These are phyloP conservation scores for Xylaria acuta DNA, from an alignment of 495 filamentous ascomycete genomes.

Conservation along the genomic window DNA sequence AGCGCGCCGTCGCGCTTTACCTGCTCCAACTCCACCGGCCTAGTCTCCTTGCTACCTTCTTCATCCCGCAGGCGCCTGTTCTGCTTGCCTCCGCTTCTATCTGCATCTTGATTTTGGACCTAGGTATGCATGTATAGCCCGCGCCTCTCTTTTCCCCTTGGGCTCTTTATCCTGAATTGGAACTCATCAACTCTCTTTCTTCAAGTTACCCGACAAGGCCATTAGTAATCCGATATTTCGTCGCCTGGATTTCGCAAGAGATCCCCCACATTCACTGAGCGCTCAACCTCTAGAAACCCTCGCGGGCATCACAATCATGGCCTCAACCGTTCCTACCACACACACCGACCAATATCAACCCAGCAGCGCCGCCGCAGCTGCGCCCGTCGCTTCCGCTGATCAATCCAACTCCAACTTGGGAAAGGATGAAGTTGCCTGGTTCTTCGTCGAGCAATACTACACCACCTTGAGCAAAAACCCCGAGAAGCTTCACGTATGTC, in stretches of 20 bases:
- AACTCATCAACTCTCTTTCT: background rate
- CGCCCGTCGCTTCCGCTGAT: slow-evolving; percentile 26
- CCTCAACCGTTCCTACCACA: slow-evolving; percentile 54
- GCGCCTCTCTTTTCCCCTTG: background rate
- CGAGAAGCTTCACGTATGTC: slow-evolving; percentile 86
- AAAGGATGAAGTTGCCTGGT: slow-evolving; percentile 97
- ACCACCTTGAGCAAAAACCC: slow-evolving; percentile 93
- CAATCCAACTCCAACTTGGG: slow-evolving; percentile 42
- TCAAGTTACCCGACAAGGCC: slow-evolving; percentile 16
- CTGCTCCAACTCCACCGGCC: background rate
- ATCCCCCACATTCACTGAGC: slow-evolving; percentile 29
- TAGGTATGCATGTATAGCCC: slow-evolving; percentile 4
- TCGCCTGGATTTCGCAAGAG: slow-evolving; percentile 19
- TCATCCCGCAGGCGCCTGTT: slow-evolving; percentile 16
- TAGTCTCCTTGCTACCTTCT: slow-evolving; percentile 14
- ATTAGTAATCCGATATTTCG: background rate
- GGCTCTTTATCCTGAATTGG: background rate
- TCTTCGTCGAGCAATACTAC: slow-evolving; percentile 99
- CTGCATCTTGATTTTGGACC: slow-evolving; percentile 4
- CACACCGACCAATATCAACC: slow-evolving; percentile 48
- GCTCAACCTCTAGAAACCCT: slow-evolving; percentile 30
- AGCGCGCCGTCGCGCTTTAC: slow-evolving; percentile 10
- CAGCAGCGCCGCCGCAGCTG: slow-evolving; percentile 31
- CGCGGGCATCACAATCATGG: slow-evolving; percentile 49
- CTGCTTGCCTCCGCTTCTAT: slow-evolving; percentile 17